Percentiles rank a stretch among this genome's conserved stretches.
phyloP scores from a whole-genome alignment of 192 early-diverging fungal species.

The Funneliformis geosporum region DNA sequence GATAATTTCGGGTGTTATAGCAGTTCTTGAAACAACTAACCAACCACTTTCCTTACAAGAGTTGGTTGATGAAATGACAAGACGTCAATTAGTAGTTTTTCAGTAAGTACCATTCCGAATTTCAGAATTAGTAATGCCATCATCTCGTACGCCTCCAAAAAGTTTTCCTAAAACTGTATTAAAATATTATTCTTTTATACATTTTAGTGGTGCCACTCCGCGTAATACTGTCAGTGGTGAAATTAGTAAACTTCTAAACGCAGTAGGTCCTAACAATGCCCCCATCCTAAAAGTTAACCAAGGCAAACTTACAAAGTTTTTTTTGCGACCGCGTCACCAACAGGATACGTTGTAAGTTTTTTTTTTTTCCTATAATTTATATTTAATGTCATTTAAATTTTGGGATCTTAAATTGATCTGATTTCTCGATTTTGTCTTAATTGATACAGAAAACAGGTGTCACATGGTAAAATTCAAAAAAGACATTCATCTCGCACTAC shows the following conservation, averaged over 20 bases:
- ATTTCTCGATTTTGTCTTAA: background rate
- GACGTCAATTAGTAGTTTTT: conserved; percentile 30
- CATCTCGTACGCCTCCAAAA: background rate
- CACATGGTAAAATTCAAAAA: conserved; percentile 21
- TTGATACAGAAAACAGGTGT: conserved; percentile 13
- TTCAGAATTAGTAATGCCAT: background rate
- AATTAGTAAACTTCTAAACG: conserved; percentile 32
- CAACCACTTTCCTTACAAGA: conserved; percentile 32
- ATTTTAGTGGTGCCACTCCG: conserved; percentile 31
- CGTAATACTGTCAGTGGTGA: conserved; percentile 32
- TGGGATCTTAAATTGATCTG: background rate
- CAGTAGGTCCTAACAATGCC: conserved; percentile 30
- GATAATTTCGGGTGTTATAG: conserved; percentile 31
- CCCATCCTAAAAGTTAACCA: conserved; percentile 33
- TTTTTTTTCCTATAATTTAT: background rate
- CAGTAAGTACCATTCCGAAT: conserved; percentile 25
- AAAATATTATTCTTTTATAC: background rate
- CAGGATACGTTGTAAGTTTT: conserved; percentile 11
- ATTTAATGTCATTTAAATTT: background rate
- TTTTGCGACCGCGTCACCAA: conserved; percentile 25
- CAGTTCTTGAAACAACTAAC: conserved; percentile 26
- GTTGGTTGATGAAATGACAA: conserved; percentile 33
- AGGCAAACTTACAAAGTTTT: conserved; percentile 32
- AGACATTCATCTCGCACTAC: conserved; percentile 16
- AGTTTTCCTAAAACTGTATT: background rate